Base-by-base conservation (phyloP, 768 basidiomycete genomes). In the Pisolithus marmoratus region DNA sequence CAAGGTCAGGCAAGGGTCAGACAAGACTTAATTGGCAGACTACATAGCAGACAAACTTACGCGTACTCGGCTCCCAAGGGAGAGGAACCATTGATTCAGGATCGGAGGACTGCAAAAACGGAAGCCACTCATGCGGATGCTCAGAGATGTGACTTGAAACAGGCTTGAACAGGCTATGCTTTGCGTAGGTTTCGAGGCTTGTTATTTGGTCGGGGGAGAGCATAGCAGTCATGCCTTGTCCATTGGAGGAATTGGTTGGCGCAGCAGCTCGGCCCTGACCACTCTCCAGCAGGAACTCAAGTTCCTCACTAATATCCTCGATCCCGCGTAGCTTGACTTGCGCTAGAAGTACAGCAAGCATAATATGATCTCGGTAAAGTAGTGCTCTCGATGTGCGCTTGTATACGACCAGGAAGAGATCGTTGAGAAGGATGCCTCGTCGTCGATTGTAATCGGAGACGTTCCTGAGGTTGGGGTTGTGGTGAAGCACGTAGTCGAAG, bases 211-310 rank as follows among this genome's bases (percentile, higher is more conserved):
- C 88, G 9, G 80, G 52, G 4, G 83, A 76, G 47, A 94, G 70
- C 49, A 87, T 64, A 0, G 66, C 59, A 34, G 79, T 65, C 38
- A 71, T 70, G 8, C 70, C 61, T 49, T 74, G 64, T 29, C 72
- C 71, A 19, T 68, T 61, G 3, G 72, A 53, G 31, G 70, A 64
- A 1, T 66, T 47, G 29, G 64, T 61, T 22, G 76, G 61, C 52
- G 66, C 58, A n/a, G 60, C 64, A 47, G 77, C 64, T 19, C 81
- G 72, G 19, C 79, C 80, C 45, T 91, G 87, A 5, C 89, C 86
- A 58, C 88, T 86, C 63, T 98, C 94, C 40, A 97, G 74, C n/a
- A 97, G 71, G 70, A 93, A 91, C 62, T 96, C 93, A 19, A 95
- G 66, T 63, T 95, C 94, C 19, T 94, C 90, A 2, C 73, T 66